These are phyloP conservation scores for Boletus subluridellus DNA, from an alignment of 1,284 basidiomycete species.

Conservation along the genomic window DNA sequence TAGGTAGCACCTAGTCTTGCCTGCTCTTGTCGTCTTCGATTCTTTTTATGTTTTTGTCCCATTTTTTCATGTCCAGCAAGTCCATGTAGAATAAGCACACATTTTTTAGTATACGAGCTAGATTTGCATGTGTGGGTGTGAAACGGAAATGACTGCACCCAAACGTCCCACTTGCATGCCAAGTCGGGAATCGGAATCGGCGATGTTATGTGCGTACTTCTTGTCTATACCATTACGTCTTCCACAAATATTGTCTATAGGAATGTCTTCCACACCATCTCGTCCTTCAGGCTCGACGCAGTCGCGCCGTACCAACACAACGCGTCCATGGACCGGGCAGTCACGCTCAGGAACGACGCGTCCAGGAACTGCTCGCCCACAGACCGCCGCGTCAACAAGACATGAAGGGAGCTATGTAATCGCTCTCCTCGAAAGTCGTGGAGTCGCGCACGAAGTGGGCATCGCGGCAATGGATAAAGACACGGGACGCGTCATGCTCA, in stretches of 20 bases:
- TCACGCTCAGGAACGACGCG: constrained; percentile 50
- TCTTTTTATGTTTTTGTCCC: constrained; percentile 7
- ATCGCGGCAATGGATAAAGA: constrained; percentile 80
- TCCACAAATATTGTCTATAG: not conserved
- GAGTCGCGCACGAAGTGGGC: constrained; percentile 77
- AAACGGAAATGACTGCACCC: too few species aligned
- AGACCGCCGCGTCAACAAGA: constrained; percentile 56
- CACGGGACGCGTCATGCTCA: constrained; percentile 69
- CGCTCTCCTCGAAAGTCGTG: constrained; percentile 70
- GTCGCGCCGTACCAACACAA: constrained; percentile 17
- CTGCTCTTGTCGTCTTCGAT: constrained; percentile 14
- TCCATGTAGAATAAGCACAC: constrained; percentile 37
- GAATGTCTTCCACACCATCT: constrained; percentile 17
- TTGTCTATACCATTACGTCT: not conserved
- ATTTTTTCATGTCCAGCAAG: constrained; percentile 27
- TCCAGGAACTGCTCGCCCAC: constrained; percentile 62
- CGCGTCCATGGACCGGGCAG: constrained; percentile 41
- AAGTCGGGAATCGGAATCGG: not conserved
- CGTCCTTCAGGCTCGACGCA: constrained; percentile 14
- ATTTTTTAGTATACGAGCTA: constrained; percentile 12
- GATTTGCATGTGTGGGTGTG: not conserved
- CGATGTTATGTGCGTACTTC: not conserved
- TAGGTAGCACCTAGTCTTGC: constrained; percentile 31
- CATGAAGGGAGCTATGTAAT: constrained; percentile 61
- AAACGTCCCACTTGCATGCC: too few species aligned